Evolutionary conservation across 192 early-diverging fungal species (phyloP).

Genomic region (Oehlia diaphana): DNA sequence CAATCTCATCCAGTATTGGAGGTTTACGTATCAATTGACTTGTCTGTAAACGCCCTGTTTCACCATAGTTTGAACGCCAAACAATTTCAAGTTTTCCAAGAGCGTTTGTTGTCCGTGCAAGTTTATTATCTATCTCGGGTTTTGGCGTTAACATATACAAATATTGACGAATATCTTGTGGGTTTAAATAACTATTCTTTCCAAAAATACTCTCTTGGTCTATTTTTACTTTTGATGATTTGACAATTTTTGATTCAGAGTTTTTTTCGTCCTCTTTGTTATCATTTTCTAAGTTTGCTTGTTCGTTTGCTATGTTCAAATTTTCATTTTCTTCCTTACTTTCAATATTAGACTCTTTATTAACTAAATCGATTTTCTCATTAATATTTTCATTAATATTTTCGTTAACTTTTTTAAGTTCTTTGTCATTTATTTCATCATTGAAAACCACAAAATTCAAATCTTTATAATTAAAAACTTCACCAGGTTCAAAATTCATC

Average conservation of each 20-base stretch:
- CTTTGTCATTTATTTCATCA: slow-evolving; percentile 36
- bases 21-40: slow-evolving; percentile 87
- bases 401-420: background rate
- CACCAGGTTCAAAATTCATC: slow-evolving; percentile 81
- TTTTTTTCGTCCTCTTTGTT: background rate
- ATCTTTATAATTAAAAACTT: slow-evolving; percentile 70
- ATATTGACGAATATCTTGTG: slow-evolving; percentile 89
- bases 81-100: slow-evolving; percentile 93
- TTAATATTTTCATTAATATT: background rate
- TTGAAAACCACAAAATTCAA: slow-evolving; percentile 54
- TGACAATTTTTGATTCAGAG: background rate
- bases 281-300: background rate
- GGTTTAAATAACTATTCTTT: slow-evolving; percentile 54
- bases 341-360: background rate
- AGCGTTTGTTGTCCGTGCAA: slow-evolving; percentile 72
- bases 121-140: slow-evolving; percentile 49
- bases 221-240: background rate
- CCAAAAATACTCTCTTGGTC: slow-evolving; percentile 52
- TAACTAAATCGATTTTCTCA: too few relatives aligned
- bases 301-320: background rate
- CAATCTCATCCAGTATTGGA: slow-evolving; percentile 68
- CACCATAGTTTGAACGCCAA: slow-evolving; percentile 92
- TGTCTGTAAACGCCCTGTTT: slow-evolving; percentile 88
- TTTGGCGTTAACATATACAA: slow-evolving; percentile 79
- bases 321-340: background rate